A percentile compares a stretch with the other conserved stretches of the same genome.
Evolutionary conservation across 2,329 filamentous ascomycete species (phyloP).

Genomic region (Aspergillus terreus): DNA sequence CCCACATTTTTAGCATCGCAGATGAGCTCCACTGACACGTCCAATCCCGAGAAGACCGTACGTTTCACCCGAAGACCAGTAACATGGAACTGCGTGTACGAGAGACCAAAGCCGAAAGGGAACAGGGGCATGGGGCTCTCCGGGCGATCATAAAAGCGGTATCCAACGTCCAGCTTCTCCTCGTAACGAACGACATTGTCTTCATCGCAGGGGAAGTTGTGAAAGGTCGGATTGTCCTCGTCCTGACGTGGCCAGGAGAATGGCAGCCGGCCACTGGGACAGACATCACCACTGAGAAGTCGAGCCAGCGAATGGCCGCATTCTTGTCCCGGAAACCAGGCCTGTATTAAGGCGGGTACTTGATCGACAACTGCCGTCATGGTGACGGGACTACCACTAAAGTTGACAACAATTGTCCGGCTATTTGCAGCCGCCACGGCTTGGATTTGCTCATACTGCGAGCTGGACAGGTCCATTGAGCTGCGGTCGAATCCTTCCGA

Average conservation of each 20-base stretch:
- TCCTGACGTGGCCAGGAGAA: conserved; percentile 58
- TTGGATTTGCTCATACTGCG: conserved; percentile 4
- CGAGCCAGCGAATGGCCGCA: conserved; percentile 66
- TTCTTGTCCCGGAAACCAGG: conserved; percentile 69
- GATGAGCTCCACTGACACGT: no score
- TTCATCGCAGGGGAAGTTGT: conserved; percentile 67
- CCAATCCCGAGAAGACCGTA: no score
- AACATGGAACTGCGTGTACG: conserved; percentile 52
- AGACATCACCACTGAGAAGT: conserved; percentile 60
- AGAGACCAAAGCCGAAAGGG: conserved; percentile 70
- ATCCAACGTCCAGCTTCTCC: conserved; percentile 70
- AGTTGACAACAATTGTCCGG: conserved; percentile 10
- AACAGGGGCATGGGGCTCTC: conserved; percentile 58
- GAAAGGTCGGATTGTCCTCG: conserved; percentile 66
- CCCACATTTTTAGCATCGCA: no score
- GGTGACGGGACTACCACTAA: conserved; percentile 5
- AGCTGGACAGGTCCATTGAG: conserved; percentile 10
- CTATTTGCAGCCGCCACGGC: conserved; percentile 9
- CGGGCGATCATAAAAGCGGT: conserved; percentile 66
- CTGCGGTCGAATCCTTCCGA: conserved; percentile 11
- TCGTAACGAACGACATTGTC: conserved; percentile 57
- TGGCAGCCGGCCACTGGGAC: conserved; percentile 66
- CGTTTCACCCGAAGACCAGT: no score
- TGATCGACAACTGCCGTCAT: conserved; percentile 60
- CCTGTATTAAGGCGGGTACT: conserved; percentile 65